A percentile compares a stretch with the other conserved stretches of the same genome.
Evolutionary conservation across 306 rosid genomes (phyloP).

Genomic region (Boehmeria nivea): DNA sequence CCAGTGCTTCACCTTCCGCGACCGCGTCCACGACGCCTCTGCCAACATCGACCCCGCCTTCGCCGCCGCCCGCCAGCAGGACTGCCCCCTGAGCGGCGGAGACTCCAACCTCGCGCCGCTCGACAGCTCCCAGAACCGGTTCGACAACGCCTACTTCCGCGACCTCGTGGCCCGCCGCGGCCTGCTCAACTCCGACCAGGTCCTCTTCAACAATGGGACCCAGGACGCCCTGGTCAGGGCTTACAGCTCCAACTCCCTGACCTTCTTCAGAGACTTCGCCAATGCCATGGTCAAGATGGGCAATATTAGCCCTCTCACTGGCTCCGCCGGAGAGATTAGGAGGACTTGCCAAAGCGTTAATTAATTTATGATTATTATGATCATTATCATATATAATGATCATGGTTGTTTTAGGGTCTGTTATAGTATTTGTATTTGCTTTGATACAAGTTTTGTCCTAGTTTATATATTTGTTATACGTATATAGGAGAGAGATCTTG

Average conservation of each 20-base stretch:
- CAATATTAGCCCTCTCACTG: slow-evolving; percentile 51
- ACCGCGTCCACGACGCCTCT: slow-evolving; percentile 53
- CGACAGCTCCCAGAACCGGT: slow-evolving; percentile 27
- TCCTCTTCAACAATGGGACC: slow-evolving; percentile 49
- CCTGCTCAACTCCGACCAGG: slow-evolving; percentile 72
- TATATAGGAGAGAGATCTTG: no score
- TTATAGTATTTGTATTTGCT: no score
- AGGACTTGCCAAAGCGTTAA: slow-evolving; percentile 57
- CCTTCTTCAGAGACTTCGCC: slow-evolving; percentile 51
- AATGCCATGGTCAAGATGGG: slow-evolving; percentile 72
- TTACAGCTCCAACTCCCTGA: slow-evolving; percentile 26
- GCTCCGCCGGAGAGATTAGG: slow-evolving; percentile 58
- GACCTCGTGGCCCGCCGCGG: slow-evolving; percentile 49
- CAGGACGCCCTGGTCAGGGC: slow-evolving; percentile 55
- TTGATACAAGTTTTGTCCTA: no score
- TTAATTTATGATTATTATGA: no score
- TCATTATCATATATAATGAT: no score
- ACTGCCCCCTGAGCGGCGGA: slow-evolving; percentile 51
- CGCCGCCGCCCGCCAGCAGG: slow-evolving; percentile 33
- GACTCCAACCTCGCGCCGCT: slow-evolving; percentile 55
- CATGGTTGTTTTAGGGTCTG: no score
- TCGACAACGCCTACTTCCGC: slow-evolving; percentile 56
- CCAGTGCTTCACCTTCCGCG: slow-evolving; percentile 46
- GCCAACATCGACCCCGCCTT: slow-evolving; percentile 49
- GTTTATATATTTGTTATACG: no score